Conservation (phyloP, 108 stramenopile genomes). For the Chaetoceros tenuissimus region DNA sequence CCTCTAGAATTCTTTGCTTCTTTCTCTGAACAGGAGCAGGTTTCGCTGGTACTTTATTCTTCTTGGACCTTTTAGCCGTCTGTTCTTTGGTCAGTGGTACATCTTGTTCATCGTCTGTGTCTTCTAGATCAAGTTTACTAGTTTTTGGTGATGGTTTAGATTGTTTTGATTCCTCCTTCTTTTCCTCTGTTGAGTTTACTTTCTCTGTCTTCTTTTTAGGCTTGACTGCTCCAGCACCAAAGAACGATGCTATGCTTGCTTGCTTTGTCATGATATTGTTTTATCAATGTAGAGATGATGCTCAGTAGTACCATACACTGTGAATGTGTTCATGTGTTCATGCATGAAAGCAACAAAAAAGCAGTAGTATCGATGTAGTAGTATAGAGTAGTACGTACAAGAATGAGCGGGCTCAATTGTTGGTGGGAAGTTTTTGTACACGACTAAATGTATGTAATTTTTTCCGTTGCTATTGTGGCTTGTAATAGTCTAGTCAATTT, state of each 20-base stretch:
- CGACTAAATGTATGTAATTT: too few species aligned
- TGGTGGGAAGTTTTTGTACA: too few species aligned
- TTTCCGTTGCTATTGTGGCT: too few species aligned
- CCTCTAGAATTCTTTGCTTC: background rate
- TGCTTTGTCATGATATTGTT: slow-evolving; percentile 12
- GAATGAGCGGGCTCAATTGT: too few species aligned
- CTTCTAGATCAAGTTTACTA: background rate
- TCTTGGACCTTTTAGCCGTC: background rate
- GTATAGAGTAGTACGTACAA: too few species aligned
- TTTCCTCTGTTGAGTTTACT: slow-evolving; percentile 4
- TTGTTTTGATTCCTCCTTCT: slow-evolving; percentile 1
- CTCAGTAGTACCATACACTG: too few species aligned
- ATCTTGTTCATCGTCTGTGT: background rate
- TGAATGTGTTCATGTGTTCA: too few species aligned
- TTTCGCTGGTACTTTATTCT: too few species aligned
- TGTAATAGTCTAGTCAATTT: too few species aligned
- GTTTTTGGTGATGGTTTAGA: slow-evolving; percentile 1
- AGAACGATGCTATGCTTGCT: slow-evolving; percentile 38
- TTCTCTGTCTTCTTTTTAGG: slow-evolving; percentile 5
- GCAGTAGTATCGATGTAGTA: too few species aligned
- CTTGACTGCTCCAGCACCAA: slow-evolving; percentile 15
- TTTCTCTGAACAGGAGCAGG: background rate
- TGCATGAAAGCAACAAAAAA: too few species aligned
- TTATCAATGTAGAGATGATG: too few species aligned
- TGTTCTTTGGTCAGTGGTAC: background rate